These are phyloP conservation scores for Ustulina deusta DNA, from an alignment of 2,329 filamentous ascomycete species.

Conservation along the genomic window DNA sequence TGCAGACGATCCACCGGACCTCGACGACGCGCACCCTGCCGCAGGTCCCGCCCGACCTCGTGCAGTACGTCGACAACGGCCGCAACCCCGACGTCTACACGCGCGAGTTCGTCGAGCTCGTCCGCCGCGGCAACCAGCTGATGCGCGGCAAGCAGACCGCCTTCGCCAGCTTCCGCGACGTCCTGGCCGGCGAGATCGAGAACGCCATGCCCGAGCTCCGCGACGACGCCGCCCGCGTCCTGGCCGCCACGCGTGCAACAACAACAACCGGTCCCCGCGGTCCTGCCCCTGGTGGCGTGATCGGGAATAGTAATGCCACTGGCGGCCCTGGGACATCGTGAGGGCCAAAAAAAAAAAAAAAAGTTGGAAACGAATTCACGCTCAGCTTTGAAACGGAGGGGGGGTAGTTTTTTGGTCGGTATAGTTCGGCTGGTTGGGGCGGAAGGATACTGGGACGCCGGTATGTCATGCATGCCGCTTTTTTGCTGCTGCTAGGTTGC, in stretches of 20 bases:
- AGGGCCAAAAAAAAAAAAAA: too few relatives aligned
- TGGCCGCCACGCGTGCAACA: conserved; percentile 63
- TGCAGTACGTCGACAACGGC: conserved; percentile 77
- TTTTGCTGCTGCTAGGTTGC: neutral
- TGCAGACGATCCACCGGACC: conserved; percentile 57
- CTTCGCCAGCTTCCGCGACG: conserved; percentile 71
- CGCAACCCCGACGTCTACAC: conserved; percentile 82
- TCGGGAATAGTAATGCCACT: neutral
- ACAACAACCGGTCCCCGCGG: too few relatives aligned
- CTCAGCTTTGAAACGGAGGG: neutral
- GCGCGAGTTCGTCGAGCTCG: conserved; percentile 77
- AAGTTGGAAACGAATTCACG: too few relatives aligned
- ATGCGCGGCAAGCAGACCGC: conserved; percentile 73
- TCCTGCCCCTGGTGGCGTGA: too few relatives aligned
- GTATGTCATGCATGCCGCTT: neutral
- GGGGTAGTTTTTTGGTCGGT: neutral
- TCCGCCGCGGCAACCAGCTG: conserved; percentile 73
- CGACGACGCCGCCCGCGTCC: conserved; percentile 64
- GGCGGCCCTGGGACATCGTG: conserved; percentile 9
- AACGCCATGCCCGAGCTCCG: conserved; percentile 69
- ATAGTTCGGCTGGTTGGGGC: neutral
- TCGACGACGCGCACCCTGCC: conserved; percentile 61
- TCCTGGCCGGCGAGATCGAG: conserved; percentile 69
- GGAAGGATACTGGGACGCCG: neutral
- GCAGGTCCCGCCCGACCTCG: conserved; percentile 70